Conservation (phyloP, 352 stramenopile species). For the Thraustotheca clavata region DNA sequence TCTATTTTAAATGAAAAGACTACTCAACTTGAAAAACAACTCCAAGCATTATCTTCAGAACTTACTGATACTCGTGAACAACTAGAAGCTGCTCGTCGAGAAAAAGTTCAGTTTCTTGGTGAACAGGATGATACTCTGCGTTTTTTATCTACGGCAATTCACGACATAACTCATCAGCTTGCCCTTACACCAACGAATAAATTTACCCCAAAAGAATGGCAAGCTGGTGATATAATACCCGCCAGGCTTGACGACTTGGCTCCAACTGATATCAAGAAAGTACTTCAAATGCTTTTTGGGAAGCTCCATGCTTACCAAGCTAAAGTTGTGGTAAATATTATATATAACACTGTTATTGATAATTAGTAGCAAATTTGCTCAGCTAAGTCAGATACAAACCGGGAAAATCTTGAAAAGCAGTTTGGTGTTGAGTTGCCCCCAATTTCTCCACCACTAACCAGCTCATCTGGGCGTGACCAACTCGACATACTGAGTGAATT, state of each 20-base stretch:
- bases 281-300: slow-evolving; percentile 50
- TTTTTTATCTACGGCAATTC: slow-evolving; percentile 7
- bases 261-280: slow-evolving; percentile 30
- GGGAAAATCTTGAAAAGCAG: slow-evolving; percentile 37
- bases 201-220: slow-evolving; percentile 35
- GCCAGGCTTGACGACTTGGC: slow-evolving; percentile 45
- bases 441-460: slow-evolving; percentile 26
- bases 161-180: slow-evolving; percentile 13
- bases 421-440: slow-evolving; percentile 49
- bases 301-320: slow-evolving; percentile 59
- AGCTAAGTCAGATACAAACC: not conserved
- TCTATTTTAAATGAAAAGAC: slow-evolving; percentile 12
- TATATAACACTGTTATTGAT: not conserved
- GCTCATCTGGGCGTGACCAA: too few relatives aligned
- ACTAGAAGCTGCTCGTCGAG: slow-evolving; percentile 2
- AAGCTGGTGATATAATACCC: slow-evolving; percentile 23
- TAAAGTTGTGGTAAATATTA: slow-evolving; percentile 37
- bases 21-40: slow-evolving; percentile 13
- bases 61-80: slow-evolving; percentile 27
- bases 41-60: slow-evolving; percentile 27
- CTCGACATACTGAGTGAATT: slow-evolving; percentile 14
- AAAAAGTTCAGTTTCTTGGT: slow-evolving; percentile 7
- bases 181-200: slow-evolving; percentile 24
- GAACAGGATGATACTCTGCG: slow-evolving; percentile 19
- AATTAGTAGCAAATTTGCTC: not conserved